These are phyloP conservation scores for Magnusiomyces suaveolens DNA, from an alignment of 1,139 yeast genomes.

Conservation along the genomic window DNA sequence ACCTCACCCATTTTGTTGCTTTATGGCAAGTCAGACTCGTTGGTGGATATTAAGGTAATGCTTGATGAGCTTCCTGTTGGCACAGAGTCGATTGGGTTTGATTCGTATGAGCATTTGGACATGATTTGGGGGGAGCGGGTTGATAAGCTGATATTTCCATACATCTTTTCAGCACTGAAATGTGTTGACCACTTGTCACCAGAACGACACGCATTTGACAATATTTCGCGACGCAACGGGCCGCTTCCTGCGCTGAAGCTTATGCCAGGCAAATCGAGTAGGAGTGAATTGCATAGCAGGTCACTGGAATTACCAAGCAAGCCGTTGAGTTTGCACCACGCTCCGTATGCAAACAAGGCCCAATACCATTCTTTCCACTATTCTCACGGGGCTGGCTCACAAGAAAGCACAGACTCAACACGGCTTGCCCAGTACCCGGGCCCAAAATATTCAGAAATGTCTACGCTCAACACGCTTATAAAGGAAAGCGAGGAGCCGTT, in stretches of 20 bases:
- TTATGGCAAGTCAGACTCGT: slow-evolving; percentile 72
- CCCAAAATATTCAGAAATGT: too few species aligned
- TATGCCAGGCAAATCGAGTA: not conserved
- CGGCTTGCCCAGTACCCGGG: too few species aligned
- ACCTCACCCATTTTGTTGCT: slow-evolving; percentile 61
- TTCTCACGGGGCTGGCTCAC: too few species aligned
- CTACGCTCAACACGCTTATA: too few species aligned
- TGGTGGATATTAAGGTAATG: slow-evolving; percentile 78
- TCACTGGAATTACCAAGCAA: too few species aligned
- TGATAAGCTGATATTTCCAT: slow-evolving; percentile 43
- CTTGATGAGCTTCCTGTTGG: slow-evolving; percentile 43
- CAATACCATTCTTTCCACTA: too few species aligned
- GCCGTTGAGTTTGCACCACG: too few species aligned
- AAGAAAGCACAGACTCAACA: too few species aligned
- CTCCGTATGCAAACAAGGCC: too few species aligned
- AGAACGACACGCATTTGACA: not conserved
- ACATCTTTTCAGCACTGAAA: slow-evolving; percentile 35
- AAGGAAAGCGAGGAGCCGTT: too few species aligned
- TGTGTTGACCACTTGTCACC: not conserved
- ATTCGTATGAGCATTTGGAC: slow-evolving; percentile 73
- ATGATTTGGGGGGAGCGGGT: slow-evolving; percentile 79
- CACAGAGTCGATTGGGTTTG: slow-evolving; percentile 40
- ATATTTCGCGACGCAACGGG: not conserved
- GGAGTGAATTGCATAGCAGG: too few species aligned
- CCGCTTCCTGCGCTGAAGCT: not conserved